Conservation (phyloP, 78 protist species). For the Corallochytrium limacisporum region DNA sequence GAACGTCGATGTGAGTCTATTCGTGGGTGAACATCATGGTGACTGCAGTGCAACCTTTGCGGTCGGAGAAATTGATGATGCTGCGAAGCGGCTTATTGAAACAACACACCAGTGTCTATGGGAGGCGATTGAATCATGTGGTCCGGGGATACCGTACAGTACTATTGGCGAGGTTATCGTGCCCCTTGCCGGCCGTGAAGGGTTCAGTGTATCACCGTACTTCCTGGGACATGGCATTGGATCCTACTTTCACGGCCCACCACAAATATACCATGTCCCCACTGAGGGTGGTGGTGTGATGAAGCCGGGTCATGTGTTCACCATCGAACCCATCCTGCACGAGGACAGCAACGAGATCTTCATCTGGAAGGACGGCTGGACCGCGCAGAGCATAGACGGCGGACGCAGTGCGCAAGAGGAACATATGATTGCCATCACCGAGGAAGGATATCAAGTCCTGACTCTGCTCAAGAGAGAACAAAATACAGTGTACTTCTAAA, state of each 20-base stretch:
- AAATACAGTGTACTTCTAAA: too few species aligned
- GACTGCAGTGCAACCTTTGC: too few species aligned
- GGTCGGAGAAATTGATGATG: too few species aligned
- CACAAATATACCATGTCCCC: conserved; percentile 27
- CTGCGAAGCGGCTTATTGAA: too few species aligned
- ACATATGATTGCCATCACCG: conserved; percentile 76
- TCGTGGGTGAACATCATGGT: too few species aligned
- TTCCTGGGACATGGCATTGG: conserved; percentile 89
- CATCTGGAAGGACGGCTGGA: conserved; percentile 81
- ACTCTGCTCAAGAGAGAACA: too few species aligned
- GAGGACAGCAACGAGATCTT: conserved; percentile 19
- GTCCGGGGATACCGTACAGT: too few species aligned
- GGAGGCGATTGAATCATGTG: too few species aligned
- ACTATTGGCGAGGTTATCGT: conserved; percentile 46
- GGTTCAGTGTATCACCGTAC: conserved; percentile 33
- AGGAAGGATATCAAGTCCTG: too few species aligned
- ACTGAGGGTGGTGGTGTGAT: conserved; percentile 64
- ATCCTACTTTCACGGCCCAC: conserved; percentile 72
- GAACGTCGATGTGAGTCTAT: neutral
- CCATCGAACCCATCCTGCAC: conserved; percentile 90
- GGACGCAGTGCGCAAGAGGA: conserved; percentile 83
- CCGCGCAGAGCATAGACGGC: conserved; percentile 73
- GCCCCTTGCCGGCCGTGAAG: conserved; percentile 27
- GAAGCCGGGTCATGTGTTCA: conserved; percentile 71
- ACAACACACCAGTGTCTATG: too few species aligned